phyloP scores from a whole-genome alignment of 805 yeast genomes.

The Barnettozyma siamensis region DNA sequence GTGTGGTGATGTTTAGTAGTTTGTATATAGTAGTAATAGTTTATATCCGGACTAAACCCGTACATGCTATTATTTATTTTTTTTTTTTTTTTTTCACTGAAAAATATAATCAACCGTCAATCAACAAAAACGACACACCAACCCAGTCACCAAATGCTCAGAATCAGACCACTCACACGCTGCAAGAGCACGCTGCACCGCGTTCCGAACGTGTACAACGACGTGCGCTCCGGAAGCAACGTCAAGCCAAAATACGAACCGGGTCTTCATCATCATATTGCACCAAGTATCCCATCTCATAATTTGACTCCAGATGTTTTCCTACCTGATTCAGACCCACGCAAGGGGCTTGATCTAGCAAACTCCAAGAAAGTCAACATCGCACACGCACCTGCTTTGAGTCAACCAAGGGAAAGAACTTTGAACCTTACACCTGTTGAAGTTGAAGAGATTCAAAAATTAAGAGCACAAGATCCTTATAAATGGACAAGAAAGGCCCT shows the following conservation, averaged over 20 bases:
- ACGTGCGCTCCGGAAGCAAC: constrained; percentile 51
- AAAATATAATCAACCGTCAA: no score
- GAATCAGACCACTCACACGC: constrained; percentile 1
- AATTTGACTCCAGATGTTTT: constrained; percentile 62
- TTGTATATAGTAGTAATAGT: no score
- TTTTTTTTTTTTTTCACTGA: no score
- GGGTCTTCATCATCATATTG: constrained; percentile 56
- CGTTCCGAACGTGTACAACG: constrained; percentile 55
- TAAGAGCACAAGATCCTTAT: constrained; percentile 54
- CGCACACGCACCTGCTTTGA: constrained; percentile 33
- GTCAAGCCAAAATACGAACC: constrained; percentile 50
- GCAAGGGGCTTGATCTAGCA: constrained; percentile 35
- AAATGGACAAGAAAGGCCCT: constrained; percentile 58
- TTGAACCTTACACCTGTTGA: constrained; percentile 55
- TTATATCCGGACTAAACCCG: no score
- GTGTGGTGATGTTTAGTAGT: no score
- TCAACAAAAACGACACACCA: no score
- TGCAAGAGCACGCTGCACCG: constrained; percentile 3
- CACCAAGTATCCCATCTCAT: constrained; percentile 52
- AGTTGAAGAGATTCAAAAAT: constrained; percentile 47
- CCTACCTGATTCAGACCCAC: constrained; percentile 55
- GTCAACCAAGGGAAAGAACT: constrained; percentile 33
- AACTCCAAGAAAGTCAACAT: constrained; percentile 20
- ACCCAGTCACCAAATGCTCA: not conserved
- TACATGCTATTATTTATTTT: no score